A percentile compares a stretch with the other conserved stretches of the same genome.
Evolutionary conservation across 805 yeast genomes (phyloP).

Genomic region (Saccharomyces jurei): DNA sequence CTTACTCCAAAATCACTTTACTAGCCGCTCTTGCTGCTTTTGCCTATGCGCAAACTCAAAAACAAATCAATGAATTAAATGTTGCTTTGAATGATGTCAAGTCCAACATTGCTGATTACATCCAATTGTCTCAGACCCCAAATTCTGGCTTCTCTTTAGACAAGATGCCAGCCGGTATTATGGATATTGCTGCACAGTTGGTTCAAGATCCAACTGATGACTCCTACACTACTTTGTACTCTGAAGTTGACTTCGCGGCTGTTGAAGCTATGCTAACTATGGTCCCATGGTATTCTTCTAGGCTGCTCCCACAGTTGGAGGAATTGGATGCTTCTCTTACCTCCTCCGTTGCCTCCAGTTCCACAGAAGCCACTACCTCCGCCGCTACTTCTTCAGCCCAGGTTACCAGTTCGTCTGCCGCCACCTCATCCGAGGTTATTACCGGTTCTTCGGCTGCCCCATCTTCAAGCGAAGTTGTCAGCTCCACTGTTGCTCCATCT

Average conservation of each 20-base stretch:
- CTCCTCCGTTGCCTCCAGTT: not conserved
- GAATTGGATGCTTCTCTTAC: not conserved
- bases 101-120: conserved; percentile 8
- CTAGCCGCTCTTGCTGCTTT: conserved; percentile 7
- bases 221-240: conserved; percentile 27
- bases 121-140: conserved; percentile 4
- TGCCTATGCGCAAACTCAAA: conserved; percentile 9
- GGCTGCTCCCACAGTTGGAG: conserved; percentile 13
- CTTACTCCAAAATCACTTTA: conserved; percentile 7
- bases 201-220: conserved; percentile 27
- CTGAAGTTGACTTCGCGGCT: conserved; percentile 19
- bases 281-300: conserved; percentile 29
- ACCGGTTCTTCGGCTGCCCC: not conserved
- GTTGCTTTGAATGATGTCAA: conserved; percentile 12
- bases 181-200: conserved; percentile 11
- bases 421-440: not conserved
- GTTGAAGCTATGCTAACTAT: conserved; percentile 26
- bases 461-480: not conserved
- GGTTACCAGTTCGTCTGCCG: not conserved
- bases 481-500: not conserved
- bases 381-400: not conserved
- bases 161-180: conserved; percentile 11
- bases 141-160: conserved; percentile 3
- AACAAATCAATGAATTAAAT: conserved; percentile 12
- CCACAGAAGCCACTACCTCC: not conserved